phyloP scores from a whole-genome alignment of 106 monocot species.

The Phalaenopsis equestris region DNA sequence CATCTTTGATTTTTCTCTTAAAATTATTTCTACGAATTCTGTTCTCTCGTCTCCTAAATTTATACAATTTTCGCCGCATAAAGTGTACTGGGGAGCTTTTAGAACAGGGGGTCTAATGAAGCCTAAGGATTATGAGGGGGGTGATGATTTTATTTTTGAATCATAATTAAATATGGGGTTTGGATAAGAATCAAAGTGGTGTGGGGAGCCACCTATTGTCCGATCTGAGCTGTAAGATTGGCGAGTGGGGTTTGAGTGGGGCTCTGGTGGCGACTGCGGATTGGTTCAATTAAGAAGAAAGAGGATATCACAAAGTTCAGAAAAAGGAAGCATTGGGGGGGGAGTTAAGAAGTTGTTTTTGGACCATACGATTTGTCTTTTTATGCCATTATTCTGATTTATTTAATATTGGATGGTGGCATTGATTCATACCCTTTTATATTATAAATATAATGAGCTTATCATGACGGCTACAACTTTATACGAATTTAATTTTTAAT shows the following conservation, averaged over 20 bases:
- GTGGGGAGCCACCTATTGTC: not conserved
- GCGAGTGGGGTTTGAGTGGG: not conserved
- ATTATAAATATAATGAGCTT: too few relatives aligned
- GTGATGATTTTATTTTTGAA: not conserved
- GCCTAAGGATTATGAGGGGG: not conserved
- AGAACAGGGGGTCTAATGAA: not conserved
- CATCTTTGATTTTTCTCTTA: not conserved
- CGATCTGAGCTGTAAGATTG: not conserved
- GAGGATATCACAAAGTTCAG: not conserved
- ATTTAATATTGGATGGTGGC: too few relatives aligned
- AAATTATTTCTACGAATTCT: not conserved
- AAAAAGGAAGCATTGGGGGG: too few relatives aligned
- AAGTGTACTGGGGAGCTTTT: not conserved
- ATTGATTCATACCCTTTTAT: too few relatives aligned
- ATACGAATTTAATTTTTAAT: too few relatives aligned
- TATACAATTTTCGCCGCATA: not conserved
- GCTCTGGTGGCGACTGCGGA: not conserved
- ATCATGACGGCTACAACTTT: too few relatives aligned
- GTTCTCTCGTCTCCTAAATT: not conserved
- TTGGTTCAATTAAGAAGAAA: not conserved
- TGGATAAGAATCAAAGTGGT: not conserved
- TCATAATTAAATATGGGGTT: not conserved
- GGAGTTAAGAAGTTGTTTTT: too few relatives aligned
- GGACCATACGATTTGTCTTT: too few relatives aligned
- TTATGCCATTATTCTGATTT: too few relatives aligned